These are phyloP conservation scores for Drechmeria coniospora DNA, from an alignment of 2,329 filamentous ascomycete species.

Conservation along the genomic window DNA sequence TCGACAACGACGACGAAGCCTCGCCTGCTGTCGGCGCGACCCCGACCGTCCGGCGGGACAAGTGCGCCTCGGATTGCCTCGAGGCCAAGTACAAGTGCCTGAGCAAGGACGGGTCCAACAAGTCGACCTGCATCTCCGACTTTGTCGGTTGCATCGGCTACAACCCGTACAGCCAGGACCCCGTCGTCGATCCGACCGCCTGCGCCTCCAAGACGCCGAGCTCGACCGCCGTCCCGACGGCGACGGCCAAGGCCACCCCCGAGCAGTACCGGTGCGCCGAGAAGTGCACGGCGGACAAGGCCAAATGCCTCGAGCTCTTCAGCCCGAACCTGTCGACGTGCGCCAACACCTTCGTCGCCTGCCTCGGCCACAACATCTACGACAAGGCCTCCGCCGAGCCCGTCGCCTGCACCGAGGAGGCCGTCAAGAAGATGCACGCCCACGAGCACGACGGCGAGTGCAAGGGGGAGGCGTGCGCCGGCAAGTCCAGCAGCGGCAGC, in stretches of 20 bases:
- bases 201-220: constrained; percentile 4
- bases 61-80: constrained; percentile 8
- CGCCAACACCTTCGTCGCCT: constrained; percentile 8
- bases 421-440: too few relatives aligned
- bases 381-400: constrained; percentile 5
- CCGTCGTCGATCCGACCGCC: constrained; percentile 6
- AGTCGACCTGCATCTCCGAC: constrained; percentile 9
- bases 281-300: constrained; percentile 6
- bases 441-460: too few relatives aligned
- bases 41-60: too few relatives aligned
- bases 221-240: background rate
- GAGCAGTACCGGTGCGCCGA: constrained; percentile 5
- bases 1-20: too few relatives aligned
- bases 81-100: constrained; percentile 8
- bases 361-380: constrained; percentile 11
- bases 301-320: constrained; percentile 7
- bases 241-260: background rate
- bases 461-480: too few relatives aligned
- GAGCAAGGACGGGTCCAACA: constrained; percentile 8
- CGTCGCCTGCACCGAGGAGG: constrained; percentile 5
- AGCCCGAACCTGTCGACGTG: constrained; percentile 10
- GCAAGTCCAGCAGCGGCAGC: too few relatives aligned
- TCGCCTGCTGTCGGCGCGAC: too few relatives aligned
- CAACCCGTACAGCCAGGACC: constrained; percentile 9
- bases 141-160: constrained; percentile 11